Percentiles rank a stretch among this genome's conserved stretches.
Conservation (phyloP, 352 stramenopile genomes). For the Poterioochromonas sp. region DNA sequence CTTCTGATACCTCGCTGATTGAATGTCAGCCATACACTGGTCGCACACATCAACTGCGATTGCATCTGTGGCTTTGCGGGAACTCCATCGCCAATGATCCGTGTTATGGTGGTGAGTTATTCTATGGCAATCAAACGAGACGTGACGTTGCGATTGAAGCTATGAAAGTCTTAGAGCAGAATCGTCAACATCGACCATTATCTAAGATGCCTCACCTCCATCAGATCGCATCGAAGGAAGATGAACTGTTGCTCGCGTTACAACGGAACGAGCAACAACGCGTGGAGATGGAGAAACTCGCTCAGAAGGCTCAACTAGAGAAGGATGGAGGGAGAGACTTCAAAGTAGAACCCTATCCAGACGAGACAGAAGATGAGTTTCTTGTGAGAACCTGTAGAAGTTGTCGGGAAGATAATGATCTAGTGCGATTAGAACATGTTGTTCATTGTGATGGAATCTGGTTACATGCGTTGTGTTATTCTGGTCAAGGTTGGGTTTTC, state of each 20-base stretch:
- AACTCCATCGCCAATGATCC: conserved; percentile 29
- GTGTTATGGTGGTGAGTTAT: conserved; percentile 26
- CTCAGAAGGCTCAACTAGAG: not conserved
- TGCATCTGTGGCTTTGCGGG: conserved; percentile 67
- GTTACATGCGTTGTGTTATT: conserved; percentile 26
- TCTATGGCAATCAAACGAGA: conserved; percentile 4
- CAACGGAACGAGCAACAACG: no score
- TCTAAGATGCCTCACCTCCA: not conserved
- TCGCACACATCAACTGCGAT: conserved; percentile 73
- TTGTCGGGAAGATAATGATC: not conserved
- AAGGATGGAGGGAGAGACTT: not conserved
- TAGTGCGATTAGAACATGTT: not conserved
- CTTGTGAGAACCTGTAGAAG: conserved; percentile 18
- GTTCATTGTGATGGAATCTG: conserved; percentile 34
- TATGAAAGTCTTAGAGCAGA: not conserved
- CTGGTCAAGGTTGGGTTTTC: not conserved
- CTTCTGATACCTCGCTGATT: conserved; percentile 58
- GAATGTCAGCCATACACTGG: conserved; percentile 70
- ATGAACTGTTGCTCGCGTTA: not conserved
- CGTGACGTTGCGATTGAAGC: not conserved
- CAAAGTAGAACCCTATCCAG: no score
- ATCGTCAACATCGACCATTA: not conserved
- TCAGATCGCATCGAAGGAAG: not conserved
- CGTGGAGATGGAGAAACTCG: not conserved
- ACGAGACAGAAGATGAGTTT: not conserved